Evolutionary conservation across 2,329 filamentous ascomycete genomes (phyloP), one percentile per base, ranked within the genome.

Genomic region (Fusarium neocosmosporiellum): DNA sequence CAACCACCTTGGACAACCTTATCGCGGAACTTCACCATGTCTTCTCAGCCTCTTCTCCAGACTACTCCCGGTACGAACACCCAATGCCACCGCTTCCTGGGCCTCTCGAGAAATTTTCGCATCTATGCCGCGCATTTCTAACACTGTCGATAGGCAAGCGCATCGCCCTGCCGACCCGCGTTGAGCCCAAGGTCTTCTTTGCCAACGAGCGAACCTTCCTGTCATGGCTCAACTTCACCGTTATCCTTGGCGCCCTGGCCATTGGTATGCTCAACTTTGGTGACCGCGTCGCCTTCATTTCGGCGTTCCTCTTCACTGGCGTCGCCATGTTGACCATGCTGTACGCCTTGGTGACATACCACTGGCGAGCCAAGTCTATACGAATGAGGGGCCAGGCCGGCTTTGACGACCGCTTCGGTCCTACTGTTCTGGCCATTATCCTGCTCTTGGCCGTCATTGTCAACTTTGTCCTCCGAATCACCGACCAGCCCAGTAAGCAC

Each of bases 101-200:
- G n/a, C 57, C 43, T 48, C 46, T 24, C 39, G 34, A 57, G 46
- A 27, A 13, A 18, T 18, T 16, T 14, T 9, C 59, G 7, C 39
- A 22, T 20, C 36, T n/a, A 22, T 53, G 13, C 24, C 59, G n/a
- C 36, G 29, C 31, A 65, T 37, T 46, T 65, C 69, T 77, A 69
- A 79, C 70, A 36, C 34, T 33, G 48, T 22, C 37, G n/a, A 55
- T 78, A 98, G 96, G 96, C 89, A 99, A 99, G 87, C 94, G 96
- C 81, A 98, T 99, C 82, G 96, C 96, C 79, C 94, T 99, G 74
- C 96, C 96, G 66, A 98, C 96, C 69, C 95, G 96, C 77, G 96
- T 99, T 84, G 96, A 99, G 85, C 96, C 96, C 79, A 99, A 99
- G 86, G 96, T 99, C 87, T 99, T 98, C 91, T 99, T 99, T 88